These are phyloP conservation scores for Aspergillus panamensis DNA, from an alignment of 495 filamentous ascomycete species.

Conservation along the genomic window DNA sequence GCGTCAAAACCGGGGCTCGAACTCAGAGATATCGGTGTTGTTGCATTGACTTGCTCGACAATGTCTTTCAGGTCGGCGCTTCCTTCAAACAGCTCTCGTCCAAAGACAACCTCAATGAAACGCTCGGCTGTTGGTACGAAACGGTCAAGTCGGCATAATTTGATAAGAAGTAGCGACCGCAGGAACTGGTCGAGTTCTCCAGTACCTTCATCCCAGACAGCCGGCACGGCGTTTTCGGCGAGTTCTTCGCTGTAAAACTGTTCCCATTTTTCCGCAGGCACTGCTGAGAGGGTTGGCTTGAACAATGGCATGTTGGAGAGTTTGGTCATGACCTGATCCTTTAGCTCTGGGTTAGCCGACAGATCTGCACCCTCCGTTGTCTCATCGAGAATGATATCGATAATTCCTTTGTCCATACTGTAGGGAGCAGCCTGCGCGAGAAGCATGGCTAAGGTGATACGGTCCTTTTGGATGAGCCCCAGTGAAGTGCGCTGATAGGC, in stretches of 20 bases:
- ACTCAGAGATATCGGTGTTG: conserved; percentile 82
- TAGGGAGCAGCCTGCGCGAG: conserved; percentile 92
- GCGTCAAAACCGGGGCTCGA: conserved; percentile 97
- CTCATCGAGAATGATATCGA: conserved; percentile 82
- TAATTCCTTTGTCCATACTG: conserved; percentile 83
- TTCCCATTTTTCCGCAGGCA: conserved; percentile 66
- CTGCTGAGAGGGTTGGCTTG: conserved; percentile 63
- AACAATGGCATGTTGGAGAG: conserved; percentile 67
- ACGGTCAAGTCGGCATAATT: conserved; percentile 90
- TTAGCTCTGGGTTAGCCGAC: conserved; percentile 60
- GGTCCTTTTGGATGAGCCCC: conserved; percentile 90
- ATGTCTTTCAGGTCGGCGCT: conserved; percentile 82
- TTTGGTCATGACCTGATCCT: conserved; percentile 64
- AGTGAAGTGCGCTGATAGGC: conserved; percentile 89
- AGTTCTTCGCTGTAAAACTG: conserved; percentile 79
- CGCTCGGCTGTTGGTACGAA: conserved; percentile 89
- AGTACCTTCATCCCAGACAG: conserved; percentile 64
- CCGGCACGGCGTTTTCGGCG: conserved; percentile 82
- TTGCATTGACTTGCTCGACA: conserved; percentile 77
- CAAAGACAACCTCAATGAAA: conserved; percentile 87
- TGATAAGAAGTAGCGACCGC: conserved; percentile 79
- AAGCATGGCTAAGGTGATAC: conserved; percentile 91
- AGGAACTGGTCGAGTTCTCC: conserved; percentile 72
- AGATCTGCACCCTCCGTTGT: conserved; percentile 72
- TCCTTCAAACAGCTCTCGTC: conserved; percentile 73